A percentile compares a stretch with the other conserved stretches of the same genome.
Conservation (phyloP, 768 basidiomycete species). For the Hericium coralloides region DNA sequence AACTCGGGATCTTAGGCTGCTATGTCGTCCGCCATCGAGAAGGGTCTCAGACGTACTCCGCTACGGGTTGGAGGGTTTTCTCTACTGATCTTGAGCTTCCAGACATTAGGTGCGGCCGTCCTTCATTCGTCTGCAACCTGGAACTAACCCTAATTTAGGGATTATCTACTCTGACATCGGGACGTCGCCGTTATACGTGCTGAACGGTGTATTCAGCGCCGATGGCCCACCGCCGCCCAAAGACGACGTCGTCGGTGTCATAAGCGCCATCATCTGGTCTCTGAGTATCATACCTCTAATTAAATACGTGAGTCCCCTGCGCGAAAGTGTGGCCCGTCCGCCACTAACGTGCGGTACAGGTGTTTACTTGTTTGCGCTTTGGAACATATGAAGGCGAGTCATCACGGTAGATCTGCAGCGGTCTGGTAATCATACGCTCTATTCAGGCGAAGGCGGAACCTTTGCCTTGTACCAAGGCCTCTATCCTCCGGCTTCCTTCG, state of each 20-base stretch:
- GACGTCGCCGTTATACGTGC: conserved; percentile 54
- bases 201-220: conserved; percentile 56
- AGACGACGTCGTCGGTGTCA: conserved; percentile 56
- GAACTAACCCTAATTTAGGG: conserved; percentile 16
- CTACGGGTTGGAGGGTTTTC: conserved; percentile 6
- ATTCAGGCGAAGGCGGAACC: conserved; percentile 54
- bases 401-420: background rate
- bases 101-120: conserved; percentile 20
- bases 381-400: conserved; percentile 40
- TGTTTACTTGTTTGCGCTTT: conserved; percentile 38
- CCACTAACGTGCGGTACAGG: conserved; percentile 21
- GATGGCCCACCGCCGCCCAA: conserved; percentile 35
- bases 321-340: background rate
- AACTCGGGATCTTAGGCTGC: background rate
- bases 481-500: conserved; percentile 33
- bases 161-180: conserved; percentile 39
- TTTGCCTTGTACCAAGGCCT: conserved; percentile 59
- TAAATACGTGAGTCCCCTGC: conserved; percentile 44
- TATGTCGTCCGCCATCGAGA: background rate
- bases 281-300: conserved; percentile 49
- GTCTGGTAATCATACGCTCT: background rate
- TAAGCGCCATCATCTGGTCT: conserved; percentile 59
- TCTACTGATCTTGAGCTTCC: conserved; percentile 22
- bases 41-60: background rate
- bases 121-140: background rate